Evolutionary conservation across 257 asterid genomes (phyloP).

Genomic region (Jacaranda copaia): DNA sequence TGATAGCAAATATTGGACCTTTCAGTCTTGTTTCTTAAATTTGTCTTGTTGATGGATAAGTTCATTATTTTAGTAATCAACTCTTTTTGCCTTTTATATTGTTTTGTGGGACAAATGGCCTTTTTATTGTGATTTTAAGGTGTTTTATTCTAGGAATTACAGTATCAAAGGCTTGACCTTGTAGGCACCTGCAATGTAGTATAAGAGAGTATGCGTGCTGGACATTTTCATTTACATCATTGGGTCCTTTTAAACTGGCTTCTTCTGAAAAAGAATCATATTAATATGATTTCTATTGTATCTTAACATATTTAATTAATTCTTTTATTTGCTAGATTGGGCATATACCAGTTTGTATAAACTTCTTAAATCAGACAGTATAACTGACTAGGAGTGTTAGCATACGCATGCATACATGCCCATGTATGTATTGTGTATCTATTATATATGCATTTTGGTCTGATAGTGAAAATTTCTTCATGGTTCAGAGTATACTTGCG

Average conservation of each 20-base stretch:
- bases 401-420: neutral
- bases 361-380: neutral
- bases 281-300: too few relatives aligned
- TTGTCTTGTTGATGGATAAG: conserved; percentile 17
- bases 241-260: too few relatives aligned
- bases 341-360: too few relatives aligned
- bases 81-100: neutral
- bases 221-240: too few relatives aligned
- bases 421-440: neutral
- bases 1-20: neutral
- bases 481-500: conserved; percentile 33
- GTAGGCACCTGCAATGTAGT: neutral
- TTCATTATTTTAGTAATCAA: neutral
- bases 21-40: conserved; percentile 13
- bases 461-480: conserved; percentile 17
- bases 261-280: too few relatives aligned
- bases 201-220: too few relatives aligned
- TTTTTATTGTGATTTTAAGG: neutral
- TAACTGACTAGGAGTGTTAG: neutral
- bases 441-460: neutral
- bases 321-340: too few relatives aligned
- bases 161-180: conserved; percentile 3
- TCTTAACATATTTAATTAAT: too few relatives aligned
- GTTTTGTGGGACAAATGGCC: neutral
- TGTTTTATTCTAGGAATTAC: conserved; percentile 2